phyloP scores from a whole-genome alignment of 2,329 filamentous ascomycete genomes.

The Paracamarosporium sp. region DNA sequence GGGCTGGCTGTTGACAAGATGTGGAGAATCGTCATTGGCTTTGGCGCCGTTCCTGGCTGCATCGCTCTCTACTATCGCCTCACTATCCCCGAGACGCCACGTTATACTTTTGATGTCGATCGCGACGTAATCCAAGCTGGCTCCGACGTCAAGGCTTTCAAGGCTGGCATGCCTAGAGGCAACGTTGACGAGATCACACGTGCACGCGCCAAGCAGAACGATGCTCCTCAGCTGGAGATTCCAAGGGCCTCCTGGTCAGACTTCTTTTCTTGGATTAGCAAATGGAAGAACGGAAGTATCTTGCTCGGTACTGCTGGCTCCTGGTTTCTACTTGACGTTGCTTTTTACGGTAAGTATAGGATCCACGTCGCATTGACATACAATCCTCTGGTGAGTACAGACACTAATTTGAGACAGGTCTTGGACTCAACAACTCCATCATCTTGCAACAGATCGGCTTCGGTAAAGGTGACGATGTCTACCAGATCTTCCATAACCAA shows the following conservation, averaged over 20 bases:
- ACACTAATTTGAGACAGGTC: conserved; percentile 23
- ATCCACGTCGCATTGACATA: not conserved
- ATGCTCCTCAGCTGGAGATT: conserved; percentile 61
- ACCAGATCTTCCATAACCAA: conserved; percentile 74
- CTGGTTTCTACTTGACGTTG: conserved; percentile 77
- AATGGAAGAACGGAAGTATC: conserved; percentile 74
- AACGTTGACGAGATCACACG: conserved; percentile 70
- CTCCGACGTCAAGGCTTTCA: conserved; percentile 75
- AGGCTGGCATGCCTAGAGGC: conserved; percentile 66
- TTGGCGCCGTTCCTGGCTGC: conserved; percentile 79
- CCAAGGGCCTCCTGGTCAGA: conserved; percentile 74
- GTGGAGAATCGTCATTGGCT: conserved; percentile 82
- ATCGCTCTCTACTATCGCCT: conserved; percentile 85
- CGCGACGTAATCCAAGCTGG: conserved; percentile 76
- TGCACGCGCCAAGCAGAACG: conserved; percentile 61
- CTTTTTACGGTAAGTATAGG: conserved; percentile 44
- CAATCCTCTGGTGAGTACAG: not conserved
- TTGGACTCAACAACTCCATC: conserved; percentile 77
- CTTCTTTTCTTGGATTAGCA: conserved; percentile 70
- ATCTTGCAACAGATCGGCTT: conserved; percentile 77
- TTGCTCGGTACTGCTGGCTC: conserved; percentile 77
- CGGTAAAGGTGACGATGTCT: conserved; percentile 67
- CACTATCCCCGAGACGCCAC: conserved; percentile 85
- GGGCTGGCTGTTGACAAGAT: conserved; percentile 80
- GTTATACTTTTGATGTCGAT: conserved; percentile 84